phyloP scores from a whole-genome alignment of 2,329 filamentous ascomycete genomes.

The Pseudopithomyces maydicus region DNA sequence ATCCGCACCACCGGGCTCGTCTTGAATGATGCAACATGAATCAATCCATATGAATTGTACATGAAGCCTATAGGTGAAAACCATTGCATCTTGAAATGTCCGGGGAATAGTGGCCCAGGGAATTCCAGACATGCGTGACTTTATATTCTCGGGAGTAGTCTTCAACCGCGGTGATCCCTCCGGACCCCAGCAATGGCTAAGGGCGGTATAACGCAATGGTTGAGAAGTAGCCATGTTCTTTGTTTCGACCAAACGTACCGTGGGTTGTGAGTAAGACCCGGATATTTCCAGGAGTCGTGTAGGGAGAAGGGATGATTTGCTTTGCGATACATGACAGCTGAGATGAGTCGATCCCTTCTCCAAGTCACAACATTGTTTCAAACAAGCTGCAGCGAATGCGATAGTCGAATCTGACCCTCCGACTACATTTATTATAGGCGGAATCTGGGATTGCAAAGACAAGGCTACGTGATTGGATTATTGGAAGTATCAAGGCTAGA shows the following conservation, averaged over 20 bases:
- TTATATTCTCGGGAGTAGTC: background rate
- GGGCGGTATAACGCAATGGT: background rate
- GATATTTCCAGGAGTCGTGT: no score
- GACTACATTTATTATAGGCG: no score
- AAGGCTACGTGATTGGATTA: background rate
- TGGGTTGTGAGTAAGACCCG: no score
- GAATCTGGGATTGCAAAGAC: background rate
- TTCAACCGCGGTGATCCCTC: background rate
- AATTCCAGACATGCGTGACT: background rate
- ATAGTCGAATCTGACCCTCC: no score
- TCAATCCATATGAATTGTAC: conserved; percentile 20
- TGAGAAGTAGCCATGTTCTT: no score
- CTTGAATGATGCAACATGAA: conserved; percentile 17
- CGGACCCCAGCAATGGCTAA: background rate
- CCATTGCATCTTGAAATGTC: conserved; percentile 10
- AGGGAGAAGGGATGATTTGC: no score
- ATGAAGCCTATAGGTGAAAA: conserved; percentile 6
- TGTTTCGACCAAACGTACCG: no score
- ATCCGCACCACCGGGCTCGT: background rate
- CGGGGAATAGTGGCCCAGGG: background rate
- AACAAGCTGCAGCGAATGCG: no score
- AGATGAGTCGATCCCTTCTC: no score
- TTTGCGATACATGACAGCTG: no score
- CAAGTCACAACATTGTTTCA: no score
- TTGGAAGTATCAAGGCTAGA: background rate